phyloP scores from a whole-genome alignment of 768 basidiomycete species.

The Asterophora parasitica region DNA sequence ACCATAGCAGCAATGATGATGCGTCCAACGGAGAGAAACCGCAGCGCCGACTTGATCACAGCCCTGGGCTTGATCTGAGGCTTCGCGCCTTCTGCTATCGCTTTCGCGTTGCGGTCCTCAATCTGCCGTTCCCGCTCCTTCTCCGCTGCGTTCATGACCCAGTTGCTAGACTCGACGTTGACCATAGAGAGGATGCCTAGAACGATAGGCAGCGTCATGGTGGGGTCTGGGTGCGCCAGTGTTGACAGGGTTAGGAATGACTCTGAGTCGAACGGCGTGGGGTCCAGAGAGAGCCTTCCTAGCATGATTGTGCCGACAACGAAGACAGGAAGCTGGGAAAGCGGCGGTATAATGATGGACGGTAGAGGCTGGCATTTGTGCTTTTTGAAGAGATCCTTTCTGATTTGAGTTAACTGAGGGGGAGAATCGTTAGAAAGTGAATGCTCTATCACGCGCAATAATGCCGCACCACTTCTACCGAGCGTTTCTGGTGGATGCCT shows the following conservation, averaged over 20 bases:
- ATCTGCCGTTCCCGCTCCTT: constrained; percentile 44
- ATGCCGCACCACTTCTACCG: constrained; percentile 41
- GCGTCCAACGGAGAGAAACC: constrained; percentile 56
- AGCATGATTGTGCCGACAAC: constrained; percentile 59
- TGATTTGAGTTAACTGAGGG: constrained; percentile 45
- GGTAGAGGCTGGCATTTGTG: constrained; percentile 53
- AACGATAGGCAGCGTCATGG: constrained; percentile 61
- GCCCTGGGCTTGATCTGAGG: constrained; percentile 37
- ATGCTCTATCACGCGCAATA: not conserved
- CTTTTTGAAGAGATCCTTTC: constrained; percentile 55
- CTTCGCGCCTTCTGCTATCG: constrained; percentile 40
- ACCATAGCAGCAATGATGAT: constrained; percentile 65
- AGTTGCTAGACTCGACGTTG: constrained; percentile 73
- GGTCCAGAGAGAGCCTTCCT: constrained; percentile 45
- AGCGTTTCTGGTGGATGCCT: constrained; percentile 42
- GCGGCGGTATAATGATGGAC: constrained; percentile 55
- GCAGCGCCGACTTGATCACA: constrained; percentile 50
- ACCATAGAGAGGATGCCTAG: constrained; percentile 73
- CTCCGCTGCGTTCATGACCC: constrained; percentile 62
- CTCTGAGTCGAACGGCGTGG: constrained; percentile 73
- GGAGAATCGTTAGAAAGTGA: constrained; percentile 1
- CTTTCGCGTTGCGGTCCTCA: constrained; percentile 44
- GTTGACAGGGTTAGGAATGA: constrained; percentile 71
- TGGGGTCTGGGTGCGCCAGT: constrained; percentile 66
- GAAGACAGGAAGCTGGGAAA: constrained; percentile 72